A percentile compares a stretch with the other conserved stretches of the same genome.
These are phyloP conservation scores for Monilinia vaccinii-corymbosi DNA, from an alignment of 2,329 filamentous ascomycete genomes.

Conservation along the genomic window DNA sequence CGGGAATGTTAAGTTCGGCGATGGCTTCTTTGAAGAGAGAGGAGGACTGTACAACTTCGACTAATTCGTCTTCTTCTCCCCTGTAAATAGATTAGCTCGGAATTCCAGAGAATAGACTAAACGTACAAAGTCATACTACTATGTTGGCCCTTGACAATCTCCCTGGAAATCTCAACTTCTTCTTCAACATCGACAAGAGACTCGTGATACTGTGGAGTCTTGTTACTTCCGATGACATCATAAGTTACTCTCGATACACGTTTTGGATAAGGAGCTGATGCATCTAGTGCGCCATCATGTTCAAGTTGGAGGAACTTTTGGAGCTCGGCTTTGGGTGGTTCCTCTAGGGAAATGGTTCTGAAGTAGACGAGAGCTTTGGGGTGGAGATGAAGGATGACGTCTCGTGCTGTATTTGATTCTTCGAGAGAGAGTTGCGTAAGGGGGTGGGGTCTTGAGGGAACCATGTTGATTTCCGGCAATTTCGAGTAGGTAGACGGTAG, in stretches of 20 bases:
- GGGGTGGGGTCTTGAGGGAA: constrained; percentile 31
- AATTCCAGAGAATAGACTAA: not conserved
- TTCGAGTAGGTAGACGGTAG: not conserved
- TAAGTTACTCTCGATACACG: constrained; percentile 46
- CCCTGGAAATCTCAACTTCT: constrained; percentile 35
- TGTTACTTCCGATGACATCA: constrained; percentile 44
- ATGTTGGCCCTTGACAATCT: constrained; percentile 38
- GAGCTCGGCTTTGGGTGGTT: constrained; percentile 44
- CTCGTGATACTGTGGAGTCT: constrained; percentile 45
- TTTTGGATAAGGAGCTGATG: constrained; percentile 33
- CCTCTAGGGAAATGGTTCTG: constrained; percentile 49
- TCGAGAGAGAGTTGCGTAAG: constrained; percentile 37
- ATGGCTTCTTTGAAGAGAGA: not conserved
- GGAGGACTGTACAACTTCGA: not conserved
- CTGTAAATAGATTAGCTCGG: not conserved
- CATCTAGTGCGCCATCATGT: constrained; percentile 32
- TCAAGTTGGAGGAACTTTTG: constrained; percentile 40
- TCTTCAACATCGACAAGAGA: constrained; percentile 40
- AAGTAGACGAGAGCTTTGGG: constrained; percentile 42
- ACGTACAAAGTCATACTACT: constrained; percentile 40
- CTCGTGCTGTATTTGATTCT: constrained; percentile 44
- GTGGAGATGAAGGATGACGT: constrained; percentile 41
- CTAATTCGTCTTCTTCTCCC: not conserved
- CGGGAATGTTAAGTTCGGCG: constrained; percentile 38
- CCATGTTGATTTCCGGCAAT: not conserved